Base-by-base conservation (phyloP, 495 filamentous ascomycete species). In the Trichoderma erinaceum region DNA sequence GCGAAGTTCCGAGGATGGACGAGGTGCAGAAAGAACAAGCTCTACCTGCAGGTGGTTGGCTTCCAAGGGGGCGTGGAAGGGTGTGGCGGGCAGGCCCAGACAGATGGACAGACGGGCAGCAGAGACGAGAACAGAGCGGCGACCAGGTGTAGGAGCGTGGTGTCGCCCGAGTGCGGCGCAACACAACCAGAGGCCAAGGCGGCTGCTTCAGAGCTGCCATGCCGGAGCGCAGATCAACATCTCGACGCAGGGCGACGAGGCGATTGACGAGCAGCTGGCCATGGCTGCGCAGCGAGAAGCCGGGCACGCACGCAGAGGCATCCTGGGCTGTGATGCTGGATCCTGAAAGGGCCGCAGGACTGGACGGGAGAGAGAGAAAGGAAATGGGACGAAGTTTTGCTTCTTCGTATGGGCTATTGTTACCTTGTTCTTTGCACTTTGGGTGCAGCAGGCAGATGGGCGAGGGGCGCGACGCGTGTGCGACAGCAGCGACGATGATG, bases 21-120 rank as follows among this genome's bases (percentile, higher is more conserved):
- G 76, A 78, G 74, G 52, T 72, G 64, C 63, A 72, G 72, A 74
- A 38, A 74, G 73, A 73, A 69, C 65, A 68, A 73, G 75, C 74
- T 69, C 72, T 71, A 58, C 67, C 70, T 78, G 77, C 76, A 79
- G 77, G 58, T 75, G 75, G 76, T 75, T 76, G 75, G 75, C 71
- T 76, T 74, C 72, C 43, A 50, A 63, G 65, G 48, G 65, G 64
- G 65, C 65, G 46, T 32, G 58, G 56, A 63, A 35, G 68, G 56
- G 67, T 70, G 52, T 67, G 50, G 23, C 48, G 52, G 41, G 65
- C 48, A 50, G 65, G 27, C 27, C 56, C 52, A 58, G 52, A 11
- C 15, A 25, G 56, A 61, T 61, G 56, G 56, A 61, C 10, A 29
- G 56, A 61, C 56, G 16, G 56, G 56, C 56, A 61, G 56, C 56